phyloP scores from a whole-genome alignment of 2,329 filamentous ascomycete species.

The Coniochaeta pulveracea region DNA sequence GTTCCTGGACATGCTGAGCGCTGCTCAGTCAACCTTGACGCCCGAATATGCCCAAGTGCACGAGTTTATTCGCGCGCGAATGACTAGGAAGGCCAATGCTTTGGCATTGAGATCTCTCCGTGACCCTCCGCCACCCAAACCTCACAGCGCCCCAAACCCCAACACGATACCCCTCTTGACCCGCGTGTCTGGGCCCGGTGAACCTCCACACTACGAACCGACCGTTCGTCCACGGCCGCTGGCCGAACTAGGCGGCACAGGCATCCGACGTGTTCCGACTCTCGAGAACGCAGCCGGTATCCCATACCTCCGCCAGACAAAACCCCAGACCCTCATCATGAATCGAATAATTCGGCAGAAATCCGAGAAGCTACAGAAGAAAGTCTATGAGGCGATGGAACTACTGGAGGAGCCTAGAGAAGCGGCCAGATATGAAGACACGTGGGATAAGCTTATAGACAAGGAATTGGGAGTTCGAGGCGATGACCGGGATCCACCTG shows the following conservation, averaged over 20 bases:
- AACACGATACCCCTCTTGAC: slow-evolving; percentile 19
- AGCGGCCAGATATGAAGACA: slow-evolving; percentile 28
- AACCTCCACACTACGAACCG: slow-evolving; percentile 34
- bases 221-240: slow-evolving; percentile 35
- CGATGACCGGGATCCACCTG: slow-evolving; percentile 1
- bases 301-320: slow-evolving; percentile 55
- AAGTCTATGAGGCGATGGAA: slow-evolving; percentile 27
- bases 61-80: slow-evolving; percentile 24
- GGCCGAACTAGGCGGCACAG: slow-evolving; percentile 30
- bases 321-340: slow-evolving; percentile 51
- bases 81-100: slow-evolving; percentile 13
- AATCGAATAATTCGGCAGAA: slow-evolving; percentile 45
- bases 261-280: slow-evolving; percentile 44
- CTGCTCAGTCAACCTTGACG: slow-evolving; percentile 23
- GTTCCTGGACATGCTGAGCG: slow-evolving; percentile 29
- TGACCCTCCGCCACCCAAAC: slow-evolving; percentile 9
- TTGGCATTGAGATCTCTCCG: slow-evolving; percentile 8
- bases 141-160: slow-evolving; percentile 10
- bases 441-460: slow-evolving; percentile 27
- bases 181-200: slow-evolving; percentile 14
- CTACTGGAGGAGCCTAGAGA: slow-evolving; percentile 25
- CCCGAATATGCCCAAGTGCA: slow-evolving; percentile 29
- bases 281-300: slow-evolving; percentile 40
- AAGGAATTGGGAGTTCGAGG: not conserved
- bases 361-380: slow-evolving; percentile 25